Conservation (phyloP, 2,329 filamentous ascomycete genomes). For the Balansia obtecta region DNA sequence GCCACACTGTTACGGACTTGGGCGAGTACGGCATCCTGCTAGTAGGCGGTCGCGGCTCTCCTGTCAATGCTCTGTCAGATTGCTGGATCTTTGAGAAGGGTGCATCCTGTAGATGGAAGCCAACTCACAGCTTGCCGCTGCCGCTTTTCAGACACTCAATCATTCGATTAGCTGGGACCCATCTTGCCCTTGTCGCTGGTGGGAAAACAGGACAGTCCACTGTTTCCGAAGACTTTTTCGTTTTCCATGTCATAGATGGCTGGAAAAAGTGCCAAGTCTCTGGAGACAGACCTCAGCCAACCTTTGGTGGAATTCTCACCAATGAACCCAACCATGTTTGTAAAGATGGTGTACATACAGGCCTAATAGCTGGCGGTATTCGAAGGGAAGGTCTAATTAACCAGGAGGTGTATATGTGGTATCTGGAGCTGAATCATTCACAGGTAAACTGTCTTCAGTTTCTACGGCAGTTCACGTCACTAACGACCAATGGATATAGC, state of each 20-base stretch:
- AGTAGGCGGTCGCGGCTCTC: constrained; percentile 68
- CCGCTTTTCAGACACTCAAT: constrained; percentile 66
- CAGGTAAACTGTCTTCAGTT: not conserved
- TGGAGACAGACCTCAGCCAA: constrained; percentile 21
- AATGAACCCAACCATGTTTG: constrained; percentile 12
- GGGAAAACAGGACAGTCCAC: constrained; percentile 41
- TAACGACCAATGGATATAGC: constrained; percentile 9
- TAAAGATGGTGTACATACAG: constrained; percentile 29
- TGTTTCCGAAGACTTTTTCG: constrained; percentile 37
- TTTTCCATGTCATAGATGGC: constrained; percentile 36
- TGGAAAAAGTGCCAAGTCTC: constrained; percentile 32
- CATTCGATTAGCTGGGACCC: constrained; percentile 35
- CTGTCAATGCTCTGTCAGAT: constrained; percentile 53
- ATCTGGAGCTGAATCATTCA: not conserved
- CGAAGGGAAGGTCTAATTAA: constrained; percentile 48
- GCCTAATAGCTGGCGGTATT: constrained; percentile 64
- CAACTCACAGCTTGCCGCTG: constrained; percentile 51
- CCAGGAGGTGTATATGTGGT: constrained; percentile 54
- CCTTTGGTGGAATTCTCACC: constrained; percentile 32
- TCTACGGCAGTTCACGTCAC: not conserved
- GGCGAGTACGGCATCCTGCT: constrained; percentile 47
- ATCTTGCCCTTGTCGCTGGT: constrained; percentile 45
- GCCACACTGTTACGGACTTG: constrained; percentile 62
- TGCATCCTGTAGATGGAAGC: constrained; percentile 44
- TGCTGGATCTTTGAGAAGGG: constrained; percentile 59